phyloP scores from a whole-genome alignment of 805 yeast species.

The Metschnikowia orientalis region DNA sequence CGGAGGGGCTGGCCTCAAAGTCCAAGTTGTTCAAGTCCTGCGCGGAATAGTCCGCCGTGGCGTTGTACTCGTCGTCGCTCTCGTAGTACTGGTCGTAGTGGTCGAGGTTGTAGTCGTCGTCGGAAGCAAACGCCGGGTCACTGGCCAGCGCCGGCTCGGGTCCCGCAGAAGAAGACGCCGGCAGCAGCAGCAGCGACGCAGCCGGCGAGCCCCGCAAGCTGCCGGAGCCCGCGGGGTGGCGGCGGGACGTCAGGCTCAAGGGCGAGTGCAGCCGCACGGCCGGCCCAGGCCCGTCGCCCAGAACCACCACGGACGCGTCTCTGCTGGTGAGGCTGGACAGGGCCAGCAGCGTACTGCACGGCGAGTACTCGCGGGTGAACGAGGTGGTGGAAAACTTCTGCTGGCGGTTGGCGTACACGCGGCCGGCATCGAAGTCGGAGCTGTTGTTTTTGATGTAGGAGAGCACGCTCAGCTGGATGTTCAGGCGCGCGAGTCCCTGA shows the following conservation, averaged over 20 bases:
- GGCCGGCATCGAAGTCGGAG: conserved; percentile 30
- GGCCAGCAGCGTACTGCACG: too few relatives aligned
- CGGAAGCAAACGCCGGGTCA: conserved; percentile 2
- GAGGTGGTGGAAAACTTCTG: conserved; percentile 25
- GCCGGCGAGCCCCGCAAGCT: too few relatives aligned
- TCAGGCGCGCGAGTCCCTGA: conserved; percentile 24
- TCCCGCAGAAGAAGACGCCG: conserved; percentile 1
- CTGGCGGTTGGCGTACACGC: conserved; percentile 35
- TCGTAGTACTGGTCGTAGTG: conserved; percentile 11
- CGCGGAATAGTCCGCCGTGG: conserved; percentile 1
- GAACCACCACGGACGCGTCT: too few relatives aligned
- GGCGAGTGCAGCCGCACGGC: too few relatives aligned
- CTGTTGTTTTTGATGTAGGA: conserved; percentile 28
- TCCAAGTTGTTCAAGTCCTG: conserved; percentile 20
- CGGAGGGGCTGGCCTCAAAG: conserved; percentile 14
- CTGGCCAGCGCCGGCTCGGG: not conserved
- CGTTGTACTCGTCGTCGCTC: conserved; percentile 8
- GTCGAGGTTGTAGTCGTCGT: conserved; percentile 10
- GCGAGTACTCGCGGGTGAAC: conserved; percentile 25
- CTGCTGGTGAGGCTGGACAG: too few relatives aligned
- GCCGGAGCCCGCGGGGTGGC: too few relatives aligned
- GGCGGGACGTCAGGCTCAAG: too few relatives aligned
- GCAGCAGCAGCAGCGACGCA: conserved; percentile 3
- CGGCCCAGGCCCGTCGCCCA: too few relatives aligned
- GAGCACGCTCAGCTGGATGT: conserved; percentile 31